Percentiles rank a stretch among this genome's conserved stretches.
Evolutionary conservation across 2,329 filamentous ascomycete species (phyloP).

Genomic region (Biscogniauxia mediterranea): DNA sequence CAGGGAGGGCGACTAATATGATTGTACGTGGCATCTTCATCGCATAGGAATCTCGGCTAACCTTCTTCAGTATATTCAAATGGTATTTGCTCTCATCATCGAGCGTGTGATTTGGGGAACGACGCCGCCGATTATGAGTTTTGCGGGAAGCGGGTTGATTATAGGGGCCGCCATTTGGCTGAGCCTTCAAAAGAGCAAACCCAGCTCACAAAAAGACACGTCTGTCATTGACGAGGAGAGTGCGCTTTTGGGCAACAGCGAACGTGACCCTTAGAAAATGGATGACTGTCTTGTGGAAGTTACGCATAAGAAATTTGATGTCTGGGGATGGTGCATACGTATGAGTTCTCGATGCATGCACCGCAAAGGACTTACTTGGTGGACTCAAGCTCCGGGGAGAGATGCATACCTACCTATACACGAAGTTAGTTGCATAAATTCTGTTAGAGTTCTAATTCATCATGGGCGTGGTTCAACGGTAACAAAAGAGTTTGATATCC

Average conservation of each 20-base stretch:
- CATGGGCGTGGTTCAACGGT: too few relatives aligned
- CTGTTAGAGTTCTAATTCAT: too few relatives aligned
- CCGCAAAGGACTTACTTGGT: too few relatives aligned
- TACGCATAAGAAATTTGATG: too few relatives aligned
- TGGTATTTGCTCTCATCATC: conserved; percentile 36
- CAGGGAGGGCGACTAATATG: conserved; percentile 36
- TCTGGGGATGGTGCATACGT: too few relatives aligned
- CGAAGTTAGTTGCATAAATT: too few relatives aligned
- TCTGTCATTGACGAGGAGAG: conserved; percentile 36
- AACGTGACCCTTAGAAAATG: neutral
- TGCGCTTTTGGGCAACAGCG: conserved; percentile 26
- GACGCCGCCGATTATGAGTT: conserved; percentile 37
- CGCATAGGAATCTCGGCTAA: conserved; percentile 6
- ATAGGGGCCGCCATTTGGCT: conserved; percentile 43
- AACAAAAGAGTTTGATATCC: too few relatives aligned
- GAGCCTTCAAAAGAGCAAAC: conserved; percentile 39
- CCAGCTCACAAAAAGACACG: conserved; percentile 22
- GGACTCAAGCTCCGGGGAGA: too few relatives aligned
- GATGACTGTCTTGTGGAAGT: neutral
- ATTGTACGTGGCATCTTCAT: conserved; percentile 24
- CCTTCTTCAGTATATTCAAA: conserved; percentile 30
- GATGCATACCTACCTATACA: too few relatives aligned
- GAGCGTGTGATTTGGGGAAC: conserved; percentile 44
- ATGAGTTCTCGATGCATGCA: too few relatives aligned
- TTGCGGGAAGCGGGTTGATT: conserved; percentile 40